Conservation (phyloP, 2,329 filamentous ascomycete genomes). For the Gliomastix tumulicola region DNA sequence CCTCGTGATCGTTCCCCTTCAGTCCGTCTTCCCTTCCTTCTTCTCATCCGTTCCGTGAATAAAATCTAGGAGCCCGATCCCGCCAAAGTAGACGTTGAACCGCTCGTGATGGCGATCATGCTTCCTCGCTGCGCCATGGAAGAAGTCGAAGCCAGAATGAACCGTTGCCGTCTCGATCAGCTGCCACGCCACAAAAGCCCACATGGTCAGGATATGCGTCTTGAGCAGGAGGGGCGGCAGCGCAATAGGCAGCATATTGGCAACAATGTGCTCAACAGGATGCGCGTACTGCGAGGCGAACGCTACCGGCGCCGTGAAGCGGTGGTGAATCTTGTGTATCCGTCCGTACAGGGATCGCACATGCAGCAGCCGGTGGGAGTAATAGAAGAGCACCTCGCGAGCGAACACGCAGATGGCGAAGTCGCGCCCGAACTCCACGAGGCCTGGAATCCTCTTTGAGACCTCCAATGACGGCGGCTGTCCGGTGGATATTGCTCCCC, state of each 20-base stretch:
- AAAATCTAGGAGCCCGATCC: constrained; percentile 45
- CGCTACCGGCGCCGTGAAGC: constrained; percentile 47
- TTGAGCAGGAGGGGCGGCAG: constrained; percentile 38
- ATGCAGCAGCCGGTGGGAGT: constrained; percentile 46
- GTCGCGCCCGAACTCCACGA: constrained; percentile 27
- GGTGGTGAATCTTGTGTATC: constrained; percentile 51
- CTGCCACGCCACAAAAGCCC: constrained; percentile 39
- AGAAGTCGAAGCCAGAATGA: constrained; percentile 52
- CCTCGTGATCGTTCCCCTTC: too few relatives aligned
- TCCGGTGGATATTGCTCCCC: constrained; percentile 6
- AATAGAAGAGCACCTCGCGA: constrained; percentile 49
- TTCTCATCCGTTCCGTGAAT: constrained; percentile 39
- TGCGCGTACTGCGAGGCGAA: constrained; percentile 50
- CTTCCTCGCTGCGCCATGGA: constrained; percentile 34
- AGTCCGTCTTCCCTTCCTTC: too few relatives aligned
- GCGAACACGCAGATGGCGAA: constrained; percentile 29
- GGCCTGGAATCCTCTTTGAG: constrained; percentile 24
- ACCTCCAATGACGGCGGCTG: constrained; percentile 28
- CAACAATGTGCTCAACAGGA: constrained; percentile 46
- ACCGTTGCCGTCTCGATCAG: constrained; percentile 45
- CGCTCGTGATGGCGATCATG: constrained; percentile 53
- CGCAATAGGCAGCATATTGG: constrained; percentile 44
- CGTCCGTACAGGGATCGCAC: constrained; percentile 35
- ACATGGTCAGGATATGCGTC: constrained; percentile 44
- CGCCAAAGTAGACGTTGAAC: constrained; percentile 47